phyloP scores from a whole-genome alignment of 2,329 filamentous ascomycete genomes.

The Onygenales sp. region DNA sequence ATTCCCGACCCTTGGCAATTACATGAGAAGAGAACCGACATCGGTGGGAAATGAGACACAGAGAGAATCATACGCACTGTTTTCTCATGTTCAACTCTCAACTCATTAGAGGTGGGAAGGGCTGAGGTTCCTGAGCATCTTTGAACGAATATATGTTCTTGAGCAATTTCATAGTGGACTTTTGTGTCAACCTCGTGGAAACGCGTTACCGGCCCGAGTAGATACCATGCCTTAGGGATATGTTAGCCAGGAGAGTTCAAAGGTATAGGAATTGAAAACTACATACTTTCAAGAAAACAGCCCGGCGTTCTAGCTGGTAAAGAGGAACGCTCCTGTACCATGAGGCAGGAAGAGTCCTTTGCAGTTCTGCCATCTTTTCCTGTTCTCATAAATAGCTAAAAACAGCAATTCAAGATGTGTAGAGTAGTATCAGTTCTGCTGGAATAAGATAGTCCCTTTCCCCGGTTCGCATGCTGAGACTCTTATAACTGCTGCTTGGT shows the following conservation, averaged over 20 bases:
- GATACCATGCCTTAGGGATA: constrained; percentile 39
- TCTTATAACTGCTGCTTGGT: neutral
- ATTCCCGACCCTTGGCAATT: constrained; percentile 17
- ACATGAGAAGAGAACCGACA: neutral
- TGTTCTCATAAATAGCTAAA: neutral
- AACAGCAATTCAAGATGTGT: neutral
- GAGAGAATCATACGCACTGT: constrained; percentile 17
- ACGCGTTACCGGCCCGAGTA: constrained; percentile 43
- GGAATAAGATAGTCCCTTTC: no score
- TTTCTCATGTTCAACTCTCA: constrained; percentile 29
- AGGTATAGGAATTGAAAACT: neutral
- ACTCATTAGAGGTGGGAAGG: constrained; percentile 23
- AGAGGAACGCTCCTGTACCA: constrained; percentile 42
- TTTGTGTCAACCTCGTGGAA: constrained; percentile 34
- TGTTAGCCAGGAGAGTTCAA: constrained; percentile 6
- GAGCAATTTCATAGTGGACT: constrained; percentile 43
- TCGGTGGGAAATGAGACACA: neutral
- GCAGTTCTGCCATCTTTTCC: constrained; percentile 22
- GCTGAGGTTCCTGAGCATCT: constrained; percentile 22
- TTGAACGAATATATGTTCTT: constrained; percentile 32
- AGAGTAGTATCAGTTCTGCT: neutral
- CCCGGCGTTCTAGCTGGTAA: constrained; percentile 41
- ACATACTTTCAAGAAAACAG: constrained; percentile 40
- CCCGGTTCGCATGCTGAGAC: no score
- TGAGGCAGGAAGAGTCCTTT: constrained; percentile 41